These are phyloP conservation scores for Geotrichum phurueaensis DNA, from an alignment of 1,139 yeast genomes.

Conservation along the genomic window DNA sequence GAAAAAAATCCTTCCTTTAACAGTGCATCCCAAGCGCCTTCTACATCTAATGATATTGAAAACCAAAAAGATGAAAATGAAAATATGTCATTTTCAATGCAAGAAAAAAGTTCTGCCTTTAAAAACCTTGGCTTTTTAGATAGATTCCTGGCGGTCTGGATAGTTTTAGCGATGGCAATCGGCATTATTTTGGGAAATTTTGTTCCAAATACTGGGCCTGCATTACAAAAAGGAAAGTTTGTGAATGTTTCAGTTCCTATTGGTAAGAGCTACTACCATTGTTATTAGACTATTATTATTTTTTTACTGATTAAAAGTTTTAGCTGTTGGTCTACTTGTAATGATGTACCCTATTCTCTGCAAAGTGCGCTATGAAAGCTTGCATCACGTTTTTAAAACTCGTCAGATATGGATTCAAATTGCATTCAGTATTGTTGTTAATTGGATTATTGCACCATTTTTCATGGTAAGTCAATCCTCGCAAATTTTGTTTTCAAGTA, in stretches of 20 bases:
- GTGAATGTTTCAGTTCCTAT: conserved; percentile 41
- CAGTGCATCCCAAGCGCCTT: background rate
- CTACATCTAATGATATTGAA: background rate
- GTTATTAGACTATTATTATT: background rate
- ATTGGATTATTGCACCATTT: conserved; percentile 56
- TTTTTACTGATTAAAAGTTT: background rate
- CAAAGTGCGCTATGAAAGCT: conserved; percentile 47
- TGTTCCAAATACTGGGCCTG: conserved; percentile 26
- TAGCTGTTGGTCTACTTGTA: conserved; percentile 46
- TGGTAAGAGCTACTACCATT: background rate
- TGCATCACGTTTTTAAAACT: conserved; percentile 29
- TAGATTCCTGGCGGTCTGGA: conserved; percentile 30
- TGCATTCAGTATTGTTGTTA: conserved; percentile 41
- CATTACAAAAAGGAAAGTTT: conserved; percentile 27
- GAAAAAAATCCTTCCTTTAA: background rate
- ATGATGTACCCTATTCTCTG: conserved; percentile 59
- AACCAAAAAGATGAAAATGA: background rate
- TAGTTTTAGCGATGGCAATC: conserved; percentile 30
- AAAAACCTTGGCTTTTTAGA: conserved; percentile 24
- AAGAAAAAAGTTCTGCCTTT: conserved; percentile 1
- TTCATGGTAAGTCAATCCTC: conserved; percentile 39
- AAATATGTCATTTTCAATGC: background rate
- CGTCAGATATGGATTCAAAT: conserved; percentile 36
- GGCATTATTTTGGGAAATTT: conserved; percentile 33
- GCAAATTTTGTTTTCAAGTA: background rate